phyloP scores from a whole-genome alignment of 352 stramenopile genomes.

The Pythium myriotylum region DNA sequence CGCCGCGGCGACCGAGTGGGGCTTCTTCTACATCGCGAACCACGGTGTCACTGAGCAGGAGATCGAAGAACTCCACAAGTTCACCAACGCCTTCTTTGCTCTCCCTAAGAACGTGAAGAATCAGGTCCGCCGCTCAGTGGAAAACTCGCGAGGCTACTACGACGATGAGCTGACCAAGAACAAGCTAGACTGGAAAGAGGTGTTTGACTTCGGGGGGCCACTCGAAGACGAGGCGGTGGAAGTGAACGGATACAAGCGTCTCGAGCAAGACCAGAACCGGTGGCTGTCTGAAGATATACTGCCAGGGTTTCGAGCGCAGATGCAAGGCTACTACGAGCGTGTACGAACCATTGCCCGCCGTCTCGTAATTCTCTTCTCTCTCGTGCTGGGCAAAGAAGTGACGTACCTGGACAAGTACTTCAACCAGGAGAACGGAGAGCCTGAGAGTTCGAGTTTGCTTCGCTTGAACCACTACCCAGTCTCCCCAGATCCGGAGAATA shows the following conservation, averaged over 20 bases:
- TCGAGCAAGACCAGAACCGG: conserved; percentile 85
- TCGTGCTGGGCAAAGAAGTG: conserved; percentile 48
- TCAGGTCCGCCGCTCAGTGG: conserved; percentile 54
- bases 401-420: conserved; percentile 67
- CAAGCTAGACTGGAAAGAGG: conserved; percentile 91
- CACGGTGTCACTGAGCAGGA: conserved; percentile 69
- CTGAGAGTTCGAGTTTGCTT: conserved; percentile 84
- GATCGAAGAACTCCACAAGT: conserved; percentile 61
- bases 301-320: conserved; percentile 53
- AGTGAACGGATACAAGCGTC: conserved; percentile 50
- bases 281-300: conserved; percentile 52
- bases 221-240: conserved; percentile 47
- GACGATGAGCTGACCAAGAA: conserved; percentile 95
- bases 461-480: conserved; percentile 92
- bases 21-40: conserved; percentile 93
- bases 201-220: conserved; percentile 61
- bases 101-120: conserved; percentile 61
- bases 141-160: conserved; percentile 92
- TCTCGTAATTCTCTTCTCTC: conserved; percentile 54
- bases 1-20: conserved; percentile 75
- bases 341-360: conserved; percentile 54
- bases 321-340: conserved; percentile 42
- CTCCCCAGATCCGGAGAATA: conserved; percentile 41
- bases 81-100: conserved; percentile 68
- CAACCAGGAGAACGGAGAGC: conserved; percentile 15